phyloP scores from a whole-genome alignment of 2,329 filamentous ascomycete species.

The Capronia coronata region DNA sequence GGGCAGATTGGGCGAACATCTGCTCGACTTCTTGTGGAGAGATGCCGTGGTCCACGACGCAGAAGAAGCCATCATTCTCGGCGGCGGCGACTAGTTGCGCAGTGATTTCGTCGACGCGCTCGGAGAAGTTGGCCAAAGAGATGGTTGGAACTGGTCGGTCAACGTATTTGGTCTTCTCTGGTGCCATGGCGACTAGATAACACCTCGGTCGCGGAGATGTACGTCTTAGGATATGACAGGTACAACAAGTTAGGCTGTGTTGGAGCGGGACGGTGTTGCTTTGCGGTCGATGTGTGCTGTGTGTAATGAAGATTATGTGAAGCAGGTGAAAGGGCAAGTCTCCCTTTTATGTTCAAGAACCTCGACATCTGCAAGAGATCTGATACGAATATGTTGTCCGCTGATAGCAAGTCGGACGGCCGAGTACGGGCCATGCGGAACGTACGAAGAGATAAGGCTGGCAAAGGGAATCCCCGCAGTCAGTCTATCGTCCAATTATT shows the following conservation, averaged over 20 bases:
- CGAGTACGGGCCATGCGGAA: background rate
- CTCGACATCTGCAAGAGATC: no score
- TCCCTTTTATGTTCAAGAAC: background rate
- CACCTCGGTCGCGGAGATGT: background rate
- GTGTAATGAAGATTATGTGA: background rate
- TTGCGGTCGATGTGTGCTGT: background rate
- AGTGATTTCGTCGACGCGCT: constrained; percentile 50
- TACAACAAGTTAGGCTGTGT: background rate
- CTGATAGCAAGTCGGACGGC: no score
- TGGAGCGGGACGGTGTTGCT: no score
- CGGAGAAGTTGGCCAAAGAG: constrained; percentile 49
- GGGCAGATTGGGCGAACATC: constrained; percentile 47
- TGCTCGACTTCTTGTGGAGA: constrained; percentile 43
- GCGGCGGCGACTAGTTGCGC: constrained; percentile 48
- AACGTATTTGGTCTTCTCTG: constrained; percentile 21
- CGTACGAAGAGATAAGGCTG: constrained; percentile 16
- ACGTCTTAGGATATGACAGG: background rate
- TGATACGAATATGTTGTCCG: no score
- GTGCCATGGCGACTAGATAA: constrained; percentile 2
- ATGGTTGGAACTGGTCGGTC: constrained; percentile 46
- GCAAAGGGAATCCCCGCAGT: constrained; percentile 4
- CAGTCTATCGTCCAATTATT: constrained; percentile 17
- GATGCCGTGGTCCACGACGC: constrained; percentile 52
- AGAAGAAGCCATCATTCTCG: constrained; percentile 57
- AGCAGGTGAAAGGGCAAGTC: background rate